A percentile compares a stretch with the other conserved stretches of the same genome.
Evolutionary conservation across 2,329 filamentous ascomycete genomes (phyloP).

Genomic region (Aspergillus sp.): DNA sequence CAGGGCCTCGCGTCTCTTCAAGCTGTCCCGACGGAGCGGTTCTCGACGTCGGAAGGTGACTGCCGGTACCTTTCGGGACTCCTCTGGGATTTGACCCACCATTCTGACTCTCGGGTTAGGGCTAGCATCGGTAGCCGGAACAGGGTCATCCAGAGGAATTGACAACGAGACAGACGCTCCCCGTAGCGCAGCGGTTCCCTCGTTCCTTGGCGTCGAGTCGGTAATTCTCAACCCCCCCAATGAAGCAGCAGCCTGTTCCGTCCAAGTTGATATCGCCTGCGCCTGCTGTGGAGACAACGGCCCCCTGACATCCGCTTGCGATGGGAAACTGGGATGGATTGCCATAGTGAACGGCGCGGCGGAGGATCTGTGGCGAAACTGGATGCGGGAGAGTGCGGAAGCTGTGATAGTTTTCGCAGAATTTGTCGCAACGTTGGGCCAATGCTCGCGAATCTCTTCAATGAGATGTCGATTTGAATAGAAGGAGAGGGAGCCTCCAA

Average conservation of each 20-base stretch:
- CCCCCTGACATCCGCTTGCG: conserved; percentile 24
- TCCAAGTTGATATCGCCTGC: conserved; percentile 68
- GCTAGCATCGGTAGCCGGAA: conserved; percentile 29
- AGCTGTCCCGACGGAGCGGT: conserved; percentile 59
- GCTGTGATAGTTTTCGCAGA: neutral
- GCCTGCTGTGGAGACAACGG: conserved; percentile 39
- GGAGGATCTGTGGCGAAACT: neutral
- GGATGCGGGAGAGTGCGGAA: neutral
- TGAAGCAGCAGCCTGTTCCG: conserved; percentile 46
- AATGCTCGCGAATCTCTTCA: neutral
- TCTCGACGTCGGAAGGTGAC: conserved; percentile 54
- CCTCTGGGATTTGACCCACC: conserved; percentile 13
- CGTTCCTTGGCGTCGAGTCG: conserved; percentile 21
- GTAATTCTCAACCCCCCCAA: conserved; percentile 37
- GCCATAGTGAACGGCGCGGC: conserved; percentile 32
- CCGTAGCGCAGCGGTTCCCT: conserved; percentile 45
- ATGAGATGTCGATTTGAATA: neutral
- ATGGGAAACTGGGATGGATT: conserved; percentile 40
- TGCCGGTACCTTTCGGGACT: conserved; percentile 29
- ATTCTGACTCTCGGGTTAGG: conserved; percentile 31
- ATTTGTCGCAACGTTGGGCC: neutral
- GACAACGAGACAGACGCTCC: conserved; percentile 65
- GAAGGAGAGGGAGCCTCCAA: neutral
- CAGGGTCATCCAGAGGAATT: conserved; percentile 70
- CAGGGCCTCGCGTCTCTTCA: conserved; percentile 69